Base-by-base conservation (phyloP, 1,284 basidiomycete species). In the Ustilago hordei region DNA sequence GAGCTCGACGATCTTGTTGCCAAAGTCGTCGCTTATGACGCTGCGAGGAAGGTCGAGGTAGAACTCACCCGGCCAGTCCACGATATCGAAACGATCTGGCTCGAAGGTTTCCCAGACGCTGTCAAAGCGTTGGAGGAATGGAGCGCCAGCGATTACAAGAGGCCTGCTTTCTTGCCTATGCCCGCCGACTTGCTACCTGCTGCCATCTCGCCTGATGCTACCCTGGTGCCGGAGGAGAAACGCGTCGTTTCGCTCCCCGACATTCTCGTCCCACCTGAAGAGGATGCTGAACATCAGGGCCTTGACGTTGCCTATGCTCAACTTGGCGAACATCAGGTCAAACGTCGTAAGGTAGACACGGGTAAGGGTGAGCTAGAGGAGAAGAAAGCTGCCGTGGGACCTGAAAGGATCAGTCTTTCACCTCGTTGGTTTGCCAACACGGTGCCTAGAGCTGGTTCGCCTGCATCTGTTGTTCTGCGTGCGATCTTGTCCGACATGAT, bases 401-500 rank as follows among this genome's bases (percentile, higher is more conserved):
- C 82, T 1, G 76, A 79, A 32, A 60, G 75, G 1, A 45, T 75
- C 50, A 64, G 67, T 23, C 60, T 66, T 6, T 70, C 69, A 34
- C 80, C 79, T 8, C 71, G 83, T 0, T 85, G 84, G 84, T 83
- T 85, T 45, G 62, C 54, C 47, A 76, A 70, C 56, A 64, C 67
- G 3, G 92, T 94, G 0, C 94, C 94, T 0, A 89, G 92, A 60
- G 90, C 92, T 4, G 89, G 89, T 54, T 92, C 91, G 1, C 90
- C 93, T 0, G 88, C 90, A 8, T 94, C 94, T 1, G 95, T 95
- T 85, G 89, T 92, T 34, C 89, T 97, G 17, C 92, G 92, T 31
- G 90, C 91, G 9, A 89, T 92, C 32, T 86, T 98, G 9, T 87
- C 91, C n/a, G 95, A 98, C 84, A 90, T 93, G 54, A 88, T 98